A percentile compares a stretch with the other conserved stretches of the same genome.
These are phyloP conservation scores for Salix dunnii DNA, from an alignment of 345 rosid species.

Conservation along the genomic window DNA sequence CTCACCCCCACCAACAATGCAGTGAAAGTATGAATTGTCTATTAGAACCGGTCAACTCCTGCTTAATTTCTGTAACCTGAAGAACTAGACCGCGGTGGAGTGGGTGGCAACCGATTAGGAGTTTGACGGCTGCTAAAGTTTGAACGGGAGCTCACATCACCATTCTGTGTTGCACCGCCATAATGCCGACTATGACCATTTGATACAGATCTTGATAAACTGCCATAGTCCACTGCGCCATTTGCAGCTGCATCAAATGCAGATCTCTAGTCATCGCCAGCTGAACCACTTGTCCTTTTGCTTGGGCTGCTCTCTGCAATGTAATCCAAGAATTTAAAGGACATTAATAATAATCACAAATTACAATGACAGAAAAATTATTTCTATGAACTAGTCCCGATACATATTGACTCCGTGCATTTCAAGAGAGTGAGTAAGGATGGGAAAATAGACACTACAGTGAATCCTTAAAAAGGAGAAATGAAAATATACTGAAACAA, in stretches of 20 bases:
- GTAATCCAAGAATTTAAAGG: not conserved
- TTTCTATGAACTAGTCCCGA: not conserved
- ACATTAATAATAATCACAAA: not conserved
- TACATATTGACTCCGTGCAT: not conserved
- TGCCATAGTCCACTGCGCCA: slow-evolving; percentile 36
- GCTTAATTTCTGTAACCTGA: slow-evolving; percentile 12
- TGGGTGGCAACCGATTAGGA: slow-evolving; percentile 74
- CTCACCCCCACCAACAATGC: slow-evolving; percentile 15
- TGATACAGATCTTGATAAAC: slow-evolving; percentile 31
- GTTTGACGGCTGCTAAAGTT: slow-evolving; percentile 62
- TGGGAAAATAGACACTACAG: not conserved
- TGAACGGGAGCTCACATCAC: slow-evolving; percentile 43
- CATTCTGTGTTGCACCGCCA: slow-evolving; percentile 46
- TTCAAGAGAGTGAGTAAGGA: not conserved
- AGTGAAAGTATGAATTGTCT: slow-evolving; percentile 5
- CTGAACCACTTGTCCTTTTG: slow-evolving; percentile 47
- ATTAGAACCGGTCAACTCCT: not conserved
- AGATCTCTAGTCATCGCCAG: slow-evolving; percentile 92
- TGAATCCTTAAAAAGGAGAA: not conserved
- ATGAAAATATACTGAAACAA: not conserved
- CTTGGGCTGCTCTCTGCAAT: slow-evolving; percentile 68
- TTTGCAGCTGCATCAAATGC: slow-evolving; percentile 89
- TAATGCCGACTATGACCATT: slow-evolving; percentile 51
- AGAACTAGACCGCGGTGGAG: slow-evolving; percentile 61
- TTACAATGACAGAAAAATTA: not conserved